Evolutionary conservation across 208 protist genomes (phyloP).

Genomic region (Porcisia deanei): DNA sequence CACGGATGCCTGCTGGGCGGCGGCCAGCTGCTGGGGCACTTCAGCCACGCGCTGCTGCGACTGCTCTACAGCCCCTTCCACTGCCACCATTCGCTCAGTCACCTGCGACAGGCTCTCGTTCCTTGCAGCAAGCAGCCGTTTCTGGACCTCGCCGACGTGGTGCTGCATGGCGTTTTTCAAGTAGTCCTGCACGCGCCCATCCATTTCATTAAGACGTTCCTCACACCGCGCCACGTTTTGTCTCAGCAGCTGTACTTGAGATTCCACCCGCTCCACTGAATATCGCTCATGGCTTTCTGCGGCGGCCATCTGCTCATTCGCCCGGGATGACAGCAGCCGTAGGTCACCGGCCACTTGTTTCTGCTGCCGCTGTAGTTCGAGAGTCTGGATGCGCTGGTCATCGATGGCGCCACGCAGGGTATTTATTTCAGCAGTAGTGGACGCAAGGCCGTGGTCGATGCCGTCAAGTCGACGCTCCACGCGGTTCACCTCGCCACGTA

Average conservation of each 20-base stretch:
- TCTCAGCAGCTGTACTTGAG: constrained; percentile 16
- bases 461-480: constrained; percentile 64
- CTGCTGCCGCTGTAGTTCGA: constrained; percentile 51
- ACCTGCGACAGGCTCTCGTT: constrained; percentile 20
- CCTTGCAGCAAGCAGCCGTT: constrained; percentile 13
- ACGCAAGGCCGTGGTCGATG: constrained; percentile 11
- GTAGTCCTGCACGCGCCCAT: constrained; percentile 25
- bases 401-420: constrained; percentile 19
- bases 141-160: constrained; percentile 26
- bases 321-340: neutral
- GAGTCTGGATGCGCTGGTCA: constrained; percentile 36
- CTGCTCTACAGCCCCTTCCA: constrained; percentile 11
- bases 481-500: constrained; percentile 61
- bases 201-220: constrained; percentile 30
- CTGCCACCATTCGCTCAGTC: constrained; percentile 10
- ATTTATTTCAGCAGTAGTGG: constrained; percentile 13
- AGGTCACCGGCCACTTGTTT: constrained; percentile 23
- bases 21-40: constrained; percentile 14
- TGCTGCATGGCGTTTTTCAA: constrained; percentile 26
- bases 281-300: constrained; percentile 16
- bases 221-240: constrained; percentile 22
- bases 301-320: constrained; percentile 24
- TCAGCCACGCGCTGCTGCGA: constrained; percentile 8
- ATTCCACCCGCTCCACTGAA: constrained; percentile 27
- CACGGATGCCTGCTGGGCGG: constrained; percentile 1